Conservation (phyloP, 495 filamentous ascomycete species). For the Aspergillus diversus region DNA sequence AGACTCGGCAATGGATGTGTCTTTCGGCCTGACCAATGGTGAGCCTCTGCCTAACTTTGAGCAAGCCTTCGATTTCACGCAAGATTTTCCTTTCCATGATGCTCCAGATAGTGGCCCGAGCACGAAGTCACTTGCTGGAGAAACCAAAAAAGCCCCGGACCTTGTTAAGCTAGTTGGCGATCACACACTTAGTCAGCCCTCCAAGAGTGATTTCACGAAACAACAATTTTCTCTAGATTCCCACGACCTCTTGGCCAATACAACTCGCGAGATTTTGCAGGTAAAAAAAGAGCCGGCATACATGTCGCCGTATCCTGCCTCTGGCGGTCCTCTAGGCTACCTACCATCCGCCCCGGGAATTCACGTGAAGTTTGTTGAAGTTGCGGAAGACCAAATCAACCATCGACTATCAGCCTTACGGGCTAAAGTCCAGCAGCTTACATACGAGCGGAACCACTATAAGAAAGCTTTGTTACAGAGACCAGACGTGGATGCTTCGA, state of each 20-base stretch:
- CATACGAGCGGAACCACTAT: slow-evolving; percentile 29
- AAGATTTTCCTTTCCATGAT: background rate
- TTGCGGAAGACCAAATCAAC: slow-evolving; percentile 21
- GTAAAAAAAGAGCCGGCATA: slow-evolving; percentile 25
- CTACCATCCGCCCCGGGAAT: slow-evolving; percentile 30
- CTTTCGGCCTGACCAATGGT: slow-evolving; percentile 8
- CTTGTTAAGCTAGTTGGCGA: background rate
- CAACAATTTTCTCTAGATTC: slow-evolving; percentile 27
- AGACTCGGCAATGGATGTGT: slow-evolving; percentile 19
- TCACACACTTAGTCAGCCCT: background rate
- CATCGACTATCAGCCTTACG: slow-evolving; percentile 20
- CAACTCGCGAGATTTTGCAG: slow-evolving; percentile 27
- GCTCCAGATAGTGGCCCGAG: background rate
- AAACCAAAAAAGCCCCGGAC: background rate
- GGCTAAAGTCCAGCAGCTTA: slow-evolving; percentile 21
- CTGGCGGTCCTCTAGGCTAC: slow-evolving; percentile 31
- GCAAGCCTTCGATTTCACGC: background rate
- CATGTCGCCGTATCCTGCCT: slow-evolving; percentile 30
- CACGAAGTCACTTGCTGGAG: background rate
- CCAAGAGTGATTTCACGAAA: slow-evolving; percentile 27
- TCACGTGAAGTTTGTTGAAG: slow-evolving; percentile 31
- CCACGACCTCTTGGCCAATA: slow-evolving; percentile 23
- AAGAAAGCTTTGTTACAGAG: slow-evolving; percentile 24
- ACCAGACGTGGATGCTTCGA: slow-evolving; percentile 20
- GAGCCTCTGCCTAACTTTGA: slow-evolving; percentile 16